Evolutionary conservation across 768 basidiomycete species (phyloP), one percentile per base, ranked within the genome.

Genomic region (Panellus pusillus): DNA sequence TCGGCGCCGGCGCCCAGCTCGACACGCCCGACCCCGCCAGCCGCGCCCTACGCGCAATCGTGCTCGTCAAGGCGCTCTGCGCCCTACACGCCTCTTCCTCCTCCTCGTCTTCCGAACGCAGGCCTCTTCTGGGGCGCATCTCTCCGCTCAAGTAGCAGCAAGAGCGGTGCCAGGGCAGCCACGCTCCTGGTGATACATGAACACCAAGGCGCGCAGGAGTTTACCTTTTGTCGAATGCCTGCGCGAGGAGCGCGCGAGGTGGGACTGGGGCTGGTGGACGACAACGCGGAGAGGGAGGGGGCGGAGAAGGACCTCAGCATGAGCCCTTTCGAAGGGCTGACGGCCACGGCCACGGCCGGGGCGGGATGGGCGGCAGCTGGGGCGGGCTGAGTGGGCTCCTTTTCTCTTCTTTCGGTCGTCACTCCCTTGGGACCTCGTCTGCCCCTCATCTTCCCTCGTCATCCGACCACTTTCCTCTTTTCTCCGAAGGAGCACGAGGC

Each of bases 161-260:
- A 9, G 11, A 35, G 32, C 32, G 14, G 14, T 7, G 32, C 32
- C 3, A 35, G 32, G 32, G 32, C 32, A 9, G 32, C 32, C 9
- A 7, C 32, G 2, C 77, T 93, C 11, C 87, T 96, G 69, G 83
- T 84, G 60, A 93, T 93, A 1, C 86, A 92, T 11, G 93, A 97
- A 66, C 96, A 98, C 67, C 96, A 98, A 72, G 96, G 98, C 67
- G 96, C 96, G 4, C 96, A 98, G 65, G 96, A 98, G 66, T 79
- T 98, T 88, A 96, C 61, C 84, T 98, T 28, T 75, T 98, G 9
- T 89, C 1, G 93, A 95, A 67, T 89, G 86, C 48, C 78, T 98
- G 61, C 92, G 92, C 71, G 87, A 86, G 56, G 96, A 98, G 14
- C 32, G 9, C 32, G 32, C 11, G 32, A 35, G 32, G 9, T 35